A percentile compares a stretch with the other conserved stretches of the same genome.
These are phyloP conservation scores for Sphagnum tenellum DNA, from an alignment of 225 moss, liverwort and hornwort genomes.

Conservation along the genomic window DNA sequence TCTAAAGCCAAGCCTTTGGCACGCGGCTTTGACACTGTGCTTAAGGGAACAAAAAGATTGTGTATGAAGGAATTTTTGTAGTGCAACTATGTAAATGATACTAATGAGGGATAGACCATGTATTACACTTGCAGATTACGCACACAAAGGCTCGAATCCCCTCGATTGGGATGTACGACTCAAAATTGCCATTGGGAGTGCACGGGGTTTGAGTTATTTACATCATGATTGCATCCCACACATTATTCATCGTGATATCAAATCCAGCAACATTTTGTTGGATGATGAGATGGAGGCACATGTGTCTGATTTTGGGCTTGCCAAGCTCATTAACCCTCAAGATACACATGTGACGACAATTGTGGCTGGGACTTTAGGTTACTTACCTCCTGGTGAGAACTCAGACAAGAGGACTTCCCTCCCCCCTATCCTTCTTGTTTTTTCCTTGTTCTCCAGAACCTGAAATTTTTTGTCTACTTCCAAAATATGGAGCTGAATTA, in stretches of 20 bases:
- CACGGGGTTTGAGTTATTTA: constrained; percentile 69
- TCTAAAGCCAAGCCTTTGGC: too few relatives aligned
- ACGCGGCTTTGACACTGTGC: too few relatives aligned
- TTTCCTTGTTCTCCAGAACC: not conserved
- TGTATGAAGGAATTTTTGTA: too few relatives aligned
- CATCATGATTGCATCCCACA: constrained; percentile 81
- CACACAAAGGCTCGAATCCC: constrained; percentile 39
- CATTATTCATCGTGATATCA: constrained; percentile 89
- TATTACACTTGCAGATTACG: constrained; percentile 23
- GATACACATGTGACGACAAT: constrained; percentile 84
- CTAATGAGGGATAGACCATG: too few relatives aligned
- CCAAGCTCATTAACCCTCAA: constrained; percentile 69
- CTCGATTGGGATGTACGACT: constrained; percentile 60
- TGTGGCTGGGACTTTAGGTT: constrained; percentile 85
- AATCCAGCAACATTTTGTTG: constrained; percentile 84
- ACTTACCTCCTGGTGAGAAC: constrained; percentile 72
- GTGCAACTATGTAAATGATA: too few relatives aligned
- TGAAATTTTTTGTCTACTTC: not conserved
- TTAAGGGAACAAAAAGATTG: too few relatives aligned
- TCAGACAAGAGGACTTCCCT: not conserved
- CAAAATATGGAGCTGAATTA: not conserved
- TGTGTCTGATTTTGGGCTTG: constrained; percentile 85
- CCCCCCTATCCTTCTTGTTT: not conserved
- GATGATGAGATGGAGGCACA: constrained; percentile 68
- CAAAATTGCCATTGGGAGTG: constrained; percentile 60